Evolutionary conservation across 1,139 yeast genomes (phyloP), one percentile per base, ranked within the genome.

Genomic region (Hyphopichia pseudoburtonii): DNA sequence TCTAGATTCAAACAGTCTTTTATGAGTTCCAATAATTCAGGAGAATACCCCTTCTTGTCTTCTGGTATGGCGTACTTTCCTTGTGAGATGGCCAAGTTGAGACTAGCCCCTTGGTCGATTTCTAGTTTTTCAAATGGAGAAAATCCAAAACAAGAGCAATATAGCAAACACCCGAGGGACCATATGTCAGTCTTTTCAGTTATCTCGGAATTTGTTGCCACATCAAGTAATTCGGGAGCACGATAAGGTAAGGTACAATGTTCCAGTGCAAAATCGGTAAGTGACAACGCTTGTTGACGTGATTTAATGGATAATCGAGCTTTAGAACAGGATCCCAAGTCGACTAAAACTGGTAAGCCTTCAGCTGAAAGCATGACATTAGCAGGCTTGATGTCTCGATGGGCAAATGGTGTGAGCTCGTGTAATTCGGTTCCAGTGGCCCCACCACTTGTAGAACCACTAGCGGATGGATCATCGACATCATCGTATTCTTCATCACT

Each of bases 51-150:
- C 1, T 56, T 54, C 9, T 49, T 47, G 34, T 54, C 62, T 5
- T 44, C 46, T 0, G 97, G 97, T 48, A 86, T 76, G 17, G 68
- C 57, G 60, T 76, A 89, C 37, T 72, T 78, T 1, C 90, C 95
- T 43, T 77, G 82, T 18, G 79, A 68, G 29, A 90, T 85, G 5
- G 96, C 95, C 50, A 88, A 67, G 40, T 75, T 80, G 45, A 89
- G 68, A 44, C 84, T 86, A 3, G 95, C 96, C 12, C 97, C 97
- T 42, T 82, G 79, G 34, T 83, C 82, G 32, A 78, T 73, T 48
- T 88, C 94, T 52, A 85, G 80, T 53, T 87, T 75, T 55, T 89
- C 96, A 60, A 90, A 90, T 1, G 97, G 97, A 2, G 95, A 85
- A 28, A 73, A 73, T 1, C 86, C 84, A 60, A 85, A 90, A 60